Conservation (phyloP, 2,329 filamentous ascomycete species). For the Aspergillus clavatus region DNA sequence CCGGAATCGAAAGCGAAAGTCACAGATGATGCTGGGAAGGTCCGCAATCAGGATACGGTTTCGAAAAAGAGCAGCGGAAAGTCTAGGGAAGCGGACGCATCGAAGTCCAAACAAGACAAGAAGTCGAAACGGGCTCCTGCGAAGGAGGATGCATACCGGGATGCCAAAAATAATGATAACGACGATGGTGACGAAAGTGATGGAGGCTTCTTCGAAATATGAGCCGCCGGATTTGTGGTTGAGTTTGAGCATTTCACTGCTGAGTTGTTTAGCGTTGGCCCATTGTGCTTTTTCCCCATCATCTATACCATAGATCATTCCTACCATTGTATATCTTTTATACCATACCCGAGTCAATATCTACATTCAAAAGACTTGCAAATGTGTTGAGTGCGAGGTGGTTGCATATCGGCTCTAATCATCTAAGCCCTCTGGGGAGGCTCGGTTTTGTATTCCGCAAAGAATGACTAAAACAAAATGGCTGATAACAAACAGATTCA, state of each 20-base stretch:
- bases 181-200: slow-evolving; percentile 32
- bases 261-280: not conserved
- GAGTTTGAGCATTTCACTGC: not conserved
- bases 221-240: not conserved
- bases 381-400: not conserved
- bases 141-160: not conserved
- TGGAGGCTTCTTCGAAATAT: slow-evolving; percentile 39
- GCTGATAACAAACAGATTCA: slow-evolving; percentile 1
- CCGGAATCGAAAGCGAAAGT: slow-evolving; percentile 10
- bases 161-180: slow-evolving; percentile 11
- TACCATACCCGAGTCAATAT: slow-evolving; percentile 16
- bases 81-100: slow-evolving; percentile 4
- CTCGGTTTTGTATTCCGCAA: not conserved
- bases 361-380: not conserved
- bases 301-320: not conserved
- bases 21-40: slow-evolving; percentile 1
- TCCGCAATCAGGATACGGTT: slow-evolving; percentile 6
- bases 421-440: not conserved
- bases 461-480: not conserved
- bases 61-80: slow-evolving; percentile 8
- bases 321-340: not conserved
- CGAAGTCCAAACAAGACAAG: slow-evolving; percentile 4
- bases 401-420: not conserved
- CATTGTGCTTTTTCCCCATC: not conserved
- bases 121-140: slow-evolving; percentile 2